phyloP scores from a whole-genome alignment of 2,329 filamentous ascomycete genomes.

The Fusarium miscanthi region DNA sequence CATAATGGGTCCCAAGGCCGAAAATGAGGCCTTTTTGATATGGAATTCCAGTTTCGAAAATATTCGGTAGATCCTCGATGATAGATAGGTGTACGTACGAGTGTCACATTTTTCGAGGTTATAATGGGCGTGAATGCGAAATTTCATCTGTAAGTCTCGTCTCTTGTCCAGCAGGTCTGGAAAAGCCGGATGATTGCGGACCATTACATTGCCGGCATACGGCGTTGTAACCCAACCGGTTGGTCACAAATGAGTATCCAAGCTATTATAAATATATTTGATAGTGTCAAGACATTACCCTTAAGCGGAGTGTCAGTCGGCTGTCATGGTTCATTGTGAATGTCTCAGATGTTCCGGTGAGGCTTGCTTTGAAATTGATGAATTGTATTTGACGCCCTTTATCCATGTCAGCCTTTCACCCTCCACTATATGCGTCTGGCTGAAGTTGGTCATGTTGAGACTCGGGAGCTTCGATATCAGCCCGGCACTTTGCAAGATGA shows the following conservation, averaged over 20 bases:
- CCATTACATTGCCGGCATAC: constrained; percentile 8
- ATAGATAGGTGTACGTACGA: neutral
- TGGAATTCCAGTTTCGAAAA: constrained; percentile 2
- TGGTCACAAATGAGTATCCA: constrained; percentile 8
- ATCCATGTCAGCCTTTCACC: constrained; percentile 2
- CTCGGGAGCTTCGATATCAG: neutral
- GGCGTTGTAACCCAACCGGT: constrained; percentile 12
- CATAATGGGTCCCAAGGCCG: constrained; percentile 15
- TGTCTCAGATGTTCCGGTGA: constrained; percentile 31
- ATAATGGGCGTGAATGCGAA: constrained; percentile 11
- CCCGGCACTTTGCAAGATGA: neutral
- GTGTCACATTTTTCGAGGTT: constrained; percentile 1
- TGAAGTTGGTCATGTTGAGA: neutral
- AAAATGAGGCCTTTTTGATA: constrained; percentile 14
- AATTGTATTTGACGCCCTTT: neutral
- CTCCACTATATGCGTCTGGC: neutral
- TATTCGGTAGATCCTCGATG: neutral
- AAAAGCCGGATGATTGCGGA: neutral
- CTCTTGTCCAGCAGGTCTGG: constrained; percentile 1
- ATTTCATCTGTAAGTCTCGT: constrained; percentile 2
- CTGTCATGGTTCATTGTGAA: constrained; percentile 1
- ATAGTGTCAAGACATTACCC: neutral
- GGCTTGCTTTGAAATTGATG: constrained; percentile 27
- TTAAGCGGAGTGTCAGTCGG: neutral
- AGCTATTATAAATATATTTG: neutral